Conservation (phyloP, 2,329 filamentous ascomycete species). For the Ophiostoma populinum region DNA sequence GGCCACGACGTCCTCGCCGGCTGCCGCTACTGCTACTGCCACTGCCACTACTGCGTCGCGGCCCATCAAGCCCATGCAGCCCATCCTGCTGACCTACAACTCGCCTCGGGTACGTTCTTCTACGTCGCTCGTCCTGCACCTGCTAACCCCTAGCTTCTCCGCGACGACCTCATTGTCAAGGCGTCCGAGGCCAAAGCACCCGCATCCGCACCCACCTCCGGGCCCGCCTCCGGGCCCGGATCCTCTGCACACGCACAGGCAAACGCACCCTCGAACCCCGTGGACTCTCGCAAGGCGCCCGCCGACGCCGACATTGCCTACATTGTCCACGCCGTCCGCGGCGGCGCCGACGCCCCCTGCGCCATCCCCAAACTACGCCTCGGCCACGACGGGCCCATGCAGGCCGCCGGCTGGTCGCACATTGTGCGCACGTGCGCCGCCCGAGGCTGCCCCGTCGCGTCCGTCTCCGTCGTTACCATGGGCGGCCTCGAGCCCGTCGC, state of each 20-base stretch:
- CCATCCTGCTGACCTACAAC: slow-evolving; percentile 2
- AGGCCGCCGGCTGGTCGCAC: slow-evolving; percentile 4
- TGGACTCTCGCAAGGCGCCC: background rate
- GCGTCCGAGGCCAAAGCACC: background rate
- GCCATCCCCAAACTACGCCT: slow-evolving; percentile 6
- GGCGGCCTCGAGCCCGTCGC: slow-evolving; percentile 3
- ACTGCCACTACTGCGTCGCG: background rate
- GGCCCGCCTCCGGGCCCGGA: no score
- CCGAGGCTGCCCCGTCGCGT: background rate
- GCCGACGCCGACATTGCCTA: slow-evolving; percentile 5
- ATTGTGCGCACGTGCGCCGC: background rate
- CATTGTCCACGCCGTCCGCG: slow-evolving; percentile 5
- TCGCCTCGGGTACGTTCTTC: slow-evolving; percentile 4
- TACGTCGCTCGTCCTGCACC: background rate
- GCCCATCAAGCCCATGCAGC: background rate
- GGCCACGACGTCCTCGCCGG: background rate
- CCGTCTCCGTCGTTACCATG: slow-evolving; percentile 4
- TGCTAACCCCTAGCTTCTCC: background rate
- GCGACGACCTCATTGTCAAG: background rate
- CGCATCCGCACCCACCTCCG: background rate
- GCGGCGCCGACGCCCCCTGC: background rate
- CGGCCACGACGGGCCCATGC: slow-evolving; percentile 2
- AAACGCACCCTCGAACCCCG: no score
- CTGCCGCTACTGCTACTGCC: background rate
- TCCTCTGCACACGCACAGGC: no score